phyloP scores from a whole-genome alignment of 495 filamentous ascomycete genomes.

The Trichoderma gamsii region DNA sequence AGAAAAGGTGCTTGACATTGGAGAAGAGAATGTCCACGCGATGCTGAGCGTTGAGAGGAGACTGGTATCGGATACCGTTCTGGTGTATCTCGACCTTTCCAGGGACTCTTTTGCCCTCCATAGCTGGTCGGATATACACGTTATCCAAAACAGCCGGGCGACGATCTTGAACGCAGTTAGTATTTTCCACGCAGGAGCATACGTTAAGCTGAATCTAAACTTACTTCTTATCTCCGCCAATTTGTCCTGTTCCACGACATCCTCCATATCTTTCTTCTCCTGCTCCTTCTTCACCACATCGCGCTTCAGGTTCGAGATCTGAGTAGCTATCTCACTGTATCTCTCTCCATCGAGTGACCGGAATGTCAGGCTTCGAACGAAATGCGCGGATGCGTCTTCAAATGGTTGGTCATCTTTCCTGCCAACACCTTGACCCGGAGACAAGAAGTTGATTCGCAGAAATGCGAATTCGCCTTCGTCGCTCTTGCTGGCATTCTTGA shows the following conservation, averaged over 20 bases:
- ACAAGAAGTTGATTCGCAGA: conserved; percentile 93
- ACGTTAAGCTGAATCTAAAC: conserved; percentile 21
- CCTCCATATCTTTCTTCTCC: conserved; percentile 99
- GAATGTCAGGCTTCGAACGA: conserved; percentile 90
- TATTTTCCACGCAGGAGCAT: neutral
- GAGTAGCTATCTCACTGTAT: conserved; percentile 78
- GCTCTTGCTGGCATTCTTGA: conserved; percentile 95
- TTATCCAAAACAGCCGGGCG: conserved; percentile 82
- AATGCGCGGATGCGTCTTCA: conserved; percentile 91
- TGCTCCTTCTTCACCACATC: conserved; percentile 83
- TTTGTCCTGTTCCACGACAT: conserved; percentile 99
- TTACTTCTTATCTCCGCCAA: conserved; percentile 82
- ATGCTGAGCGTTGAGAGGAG: conserved; percentile 72
- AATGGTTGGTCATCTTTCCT: conserved; percentile 98
- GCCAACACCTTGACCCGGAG: conserved; percentile 94
- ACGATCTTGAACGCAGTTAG: conserved; percentile 57
- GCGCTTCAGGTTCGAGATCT: conserved; percentile 92
- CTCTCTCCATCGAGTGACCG: conserved; percentile 81
- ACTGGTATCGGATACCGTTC: conserved; percentile 95
- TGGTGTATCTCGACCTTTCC: conserved; percentile 96
- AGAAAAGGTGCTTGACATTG: conserved; percentile 98
- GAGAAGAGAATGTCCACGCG: conserved; percentile 92
- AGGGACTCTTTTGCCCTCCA: conserved; percentile 93
- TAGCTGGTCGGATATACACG: conserved; percentile 85
- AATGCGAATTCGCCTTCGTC: conserved; percentile 92